phyloP scores from a whole-genome alignment of 1,139 yeast genomes.

The Taphrina deformans region DNA sequence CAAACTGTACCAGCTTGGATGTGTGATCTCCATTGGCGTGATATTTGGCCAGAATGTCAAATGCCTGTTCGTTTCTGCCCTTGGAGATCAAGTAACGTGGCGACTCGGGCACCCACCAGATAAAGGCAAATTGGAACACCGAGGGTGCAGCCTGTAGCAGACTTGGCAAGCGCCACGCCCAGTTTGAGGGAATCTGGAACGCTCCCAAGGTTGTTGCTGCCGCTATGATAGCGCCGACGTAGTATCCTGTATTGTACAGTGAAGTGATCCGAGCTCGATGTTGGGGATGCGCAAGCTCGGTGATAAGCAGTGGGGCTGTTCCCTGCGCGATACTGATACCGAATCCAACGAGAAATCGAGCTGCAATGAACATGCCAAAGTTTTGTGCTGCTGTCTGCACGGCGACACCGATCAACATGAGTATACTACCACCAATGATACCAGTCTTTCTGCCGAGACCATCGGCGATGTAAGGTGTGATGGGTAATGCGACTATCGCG shows the following conservation, averaged over 20 bases:
- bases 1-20: slow-evolving; percentile 39
- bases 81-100: slow-evolving; percentile 71
- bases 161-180: slow-evolving; percentile 42
- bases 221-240: slow-evolving; percentile 58
- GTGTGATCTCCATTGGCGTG: slow-evolving; percentile 42
- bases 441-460: slow-evolving; percentile 53
- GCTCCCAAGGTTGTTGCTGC: slow-evolving; percentile 56
- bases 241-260: slow-evolving; percentile 55
- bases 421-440: slow-evolving; percentile 48
- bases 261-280: slow-evolving; percentile 54
- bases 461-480: slow-evolving; percentile 49
- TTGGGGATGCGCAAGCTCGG: slow-evolving; percentile 48
- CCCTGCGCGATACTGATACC: slow-evolving; percentile 52
- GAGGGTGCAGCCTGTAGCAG: slow-evolving; percentile 49
- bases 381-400: slow-evolving; percentile 51
- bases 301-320: slow-evolving; percentile 50
- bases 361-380: slow-evolving; percentile 52
- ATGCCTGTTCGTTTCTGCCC: slow-evolving; percentile 56
- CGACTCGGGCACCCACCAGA: slow-evolving; percentile 55
- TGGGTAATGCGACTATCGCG: slow-evolving; percentile 40
- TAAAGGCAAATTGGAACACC: slow-evolving; percentile 43
- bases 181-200: background rate
- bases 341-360: slow-evolving; percentile 54
- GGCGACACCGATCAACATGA: slow-evolving; percentile 52
- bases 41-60: slow-evolving; percentile 34